Base-by-base conservation (phyloP, 306 rosid species). In the Urtica urens region DNA sequence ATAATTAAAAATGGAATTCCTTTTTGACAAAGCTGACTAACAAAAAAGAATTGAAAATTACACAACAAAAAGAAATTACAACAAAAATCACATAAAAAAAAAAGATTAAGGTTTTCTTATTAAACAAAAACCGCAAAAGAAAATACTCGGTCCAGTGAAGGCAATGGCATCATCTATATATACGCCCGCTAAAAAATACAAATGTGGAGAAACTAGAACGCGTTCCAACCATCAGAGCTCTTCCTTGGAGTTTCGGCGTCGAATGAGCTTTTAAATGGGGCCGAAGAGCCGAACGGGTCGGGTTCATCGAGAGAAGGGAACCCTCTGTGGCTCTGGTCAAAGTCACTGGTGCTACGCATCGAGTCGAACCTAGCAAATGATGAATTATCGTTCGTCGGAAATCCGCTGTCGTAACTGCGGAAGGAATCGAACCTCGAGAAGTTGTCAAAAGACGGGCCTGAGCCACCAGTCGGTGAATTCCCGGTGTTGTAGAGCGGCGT, bases 251-350 rank as follows among this genome's bases (percentile, higher is more conserved):
- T 82, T 69, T 86, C 83, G 73, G 59, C 61, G 25, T 86, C 96
- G 27, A 72, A 51, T 47, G 88, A 79, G 7, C 78, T 55, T 64
- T 52, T 74, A 64, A 73, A 86, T 6, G 94, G 93, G 53, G 74
- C 93, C 1, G 79, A 56, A 18, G 94, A 67, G 57, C 94, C 99
- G 31, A 92, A 85, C 49, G 87, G 81, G 64, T 78, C 96, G 0
- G 94, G 72, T 58, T 92, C 96, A 38, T 92, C 99, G 22, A 92
- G 86, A 11, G 94, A 62, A 60, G 95, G 79, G 64, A 80, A 78
- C 23, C 84, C 79, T 59, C 65, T 78, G 56, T 76, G 72, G 38
- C 69, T 79, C 68, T 82, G 92, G 26, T 67, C 40, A 13, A 35
- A 78, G 61, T 92, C 96, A 29, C 24, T 62, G 72, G 78, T 79